phyloP scores from a whole-genome alignment of 2,329 filamentous ascomycete species.

The Aspergillus aculeatus region DNA sequence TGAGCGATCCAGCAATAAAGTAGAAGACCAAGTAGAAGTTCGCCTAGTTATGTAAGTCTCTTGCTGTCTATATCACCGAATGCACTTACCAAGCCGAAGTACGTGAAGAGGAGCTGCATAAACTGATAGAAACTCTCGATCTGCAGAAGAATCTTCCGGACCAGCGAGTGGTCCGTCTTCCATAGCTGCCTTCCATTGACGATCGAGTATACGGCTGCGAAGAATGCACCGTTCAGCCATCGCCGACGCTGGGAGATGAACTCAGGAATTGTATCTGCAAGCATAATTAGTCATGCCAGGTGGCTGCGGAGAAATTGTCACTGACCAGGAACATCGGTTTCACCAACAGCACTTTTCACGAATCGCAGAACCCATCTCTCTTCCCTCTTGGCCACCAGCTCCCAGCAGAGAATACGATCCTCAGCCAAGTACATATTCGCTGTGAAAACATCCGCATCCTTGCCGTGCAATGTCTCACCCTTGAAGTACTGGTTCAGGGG shows the following conservation, averaged over 20 bases:
- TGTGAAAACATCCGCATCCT: conserved; percentile 95
- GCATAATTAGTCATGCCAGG: conserved; percentile 1
- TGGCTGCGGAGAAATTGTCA: background rate
- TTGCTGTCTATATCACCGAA: background rate
- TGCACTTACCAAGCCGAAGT: conserved; percentile 72
- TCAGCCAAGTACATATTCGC: conserved; percentile 99
- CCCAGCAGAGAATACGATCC: conserved; percentile 98
- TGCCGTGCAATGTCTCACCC: conserved; percentile 92
- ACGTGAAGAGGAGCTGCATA: conserved; percentile 89
- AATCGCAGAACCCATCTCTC: conserved; percentile 98
- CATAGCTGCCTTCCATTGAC: conserved; percentile 94
- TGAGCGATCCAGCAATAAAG: conserved; percentile 89
- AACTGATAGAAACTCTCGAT: conserved; percentile 96
- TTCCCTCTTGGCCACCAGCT: conserved; percentile 89
- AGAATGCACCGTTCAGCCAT: conserved; percentile 99
- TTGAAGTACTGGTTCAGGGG: conserved; percentile 99
- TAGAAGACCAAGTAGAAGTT: conserved; percentile 99
- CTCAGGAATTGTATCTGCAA: conserved; percentile 82
- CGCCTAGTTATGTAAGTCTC: conserved; percentile 48
- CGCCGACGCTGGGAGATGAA: conserved; percentile 95
- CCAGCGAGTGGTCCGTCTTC: conserved; percentile 84
- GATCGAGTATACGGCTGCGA: conserved; percentile 94
- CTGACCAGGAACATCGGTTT: conserved; percentile 92
- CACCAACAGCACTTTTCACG: conserved; percentile 92
- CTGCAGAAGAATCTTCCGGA: conserved; percentile 86